Base-by-base conservation (phyloP, 139 green algal species). In the Yamagishiella unicocca region DNA sequence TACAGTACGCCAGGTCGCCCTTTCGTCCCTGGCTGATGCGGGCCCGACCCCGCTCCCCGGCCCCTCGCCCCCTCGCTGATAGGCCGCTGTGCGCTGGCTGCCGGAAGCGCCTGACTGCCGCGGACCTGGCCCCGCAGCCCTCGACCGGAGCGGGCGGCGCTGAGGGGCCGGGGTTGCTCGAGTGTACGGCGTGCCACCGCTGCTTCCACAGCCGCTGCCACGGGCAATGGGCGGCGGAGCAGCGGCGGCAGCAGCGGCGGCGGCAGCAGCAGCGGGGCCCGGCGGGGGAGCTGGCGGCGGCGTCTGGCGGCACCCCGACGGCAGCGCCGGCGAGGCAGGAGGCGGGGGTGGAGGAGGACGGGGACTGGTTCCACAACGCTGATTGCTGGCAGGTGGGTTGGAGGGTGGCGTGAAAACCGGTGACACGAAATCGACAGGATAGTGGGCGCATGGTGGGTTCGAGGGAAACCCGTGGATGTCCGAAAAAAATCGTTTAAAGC, bases 141-240 rank as follows among this genome's bases (percentile, higher is more conserved):
- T 42, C 43, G 25, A 43, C 4, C 31, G 22, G 64, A 14, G 22
- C 4, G 29, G 12, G 31, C 31, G 17, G 29, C 64, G 31, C 50
- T 12, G 46, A 24, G 12, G 9, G 17, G 50, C 50, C 75, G 10
- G 42, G 17, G 17, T 6, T 85, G 37, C 61, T 75, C 2, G 61
- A 85, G 19, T 85, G 79, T 61, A 21, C 24, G 0, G 79, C 37
- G 40, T 85, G 79, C 61, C 79, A 85, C 62, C 79, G 79, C 19
- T 75, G 61, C 79, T 85, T 85, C 79, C 79, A 85, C 43, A 17
- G 7, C 61, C 40, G n/a, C 29, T 85, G 79, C 43, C n/a, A 73
- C 54, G 25, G 38, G 17, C 29, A 29, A 4, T 82, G 74, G 74
- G 74, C 21, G 33, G 46, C 25, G 37, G 24, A 58, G 40, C 38